These are phyloP conservation scores for Batkoa obscura DNA, from an alignment of 371 early-diverging fungal species.

Conservation along the genomic window DNA sequence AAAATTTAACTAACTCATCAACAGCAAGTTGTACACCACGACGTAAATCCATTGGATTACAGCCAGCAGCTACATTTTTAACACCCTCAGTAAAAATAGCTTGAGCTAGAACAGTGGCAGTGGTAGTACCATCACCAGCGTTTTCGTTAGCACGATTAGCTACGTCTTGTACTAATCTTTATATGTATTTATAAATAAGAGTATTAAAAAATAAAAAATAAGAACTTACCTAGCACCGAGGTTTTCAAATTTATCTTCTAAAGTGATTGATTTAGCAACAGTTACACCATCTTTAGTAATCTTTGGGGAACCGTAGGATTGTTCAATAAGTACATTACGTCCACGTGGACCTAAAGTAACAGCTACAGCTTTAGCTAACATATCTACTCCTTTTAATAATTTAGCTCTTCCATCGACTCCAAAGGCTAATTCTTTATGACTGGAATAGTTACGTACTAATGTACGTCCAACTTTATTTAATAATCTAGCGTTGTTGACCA, in stretches of 20 bases:
- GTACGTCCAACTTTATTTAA: background rate
- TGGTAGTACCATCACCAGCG: slow-evolving; percentile 98
- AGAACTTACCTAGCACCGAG: slow-evolving; percentile 66
- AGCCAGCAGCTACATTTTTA: slow-evolving; percentile 95
- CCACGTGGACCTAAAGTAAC: slow-evolving; percentile 97
- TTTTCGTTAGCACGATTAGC: slow-evolving; percentile 97
- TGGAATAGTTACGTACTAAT: slow-evolving; percentile 47
- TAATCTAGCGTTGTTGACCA: too few species aligned
- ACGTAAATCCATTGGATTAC: slow-evolving; percentile 95
- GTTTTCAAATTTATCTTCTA: slow-evolving; percentile 95
- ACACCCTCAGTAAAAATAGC: slow-evolving; percentile 97
- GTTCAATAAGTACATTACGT: slow-evolving; percentile 93
- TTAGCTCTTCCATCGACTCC: slow-evolving; percentile 88
- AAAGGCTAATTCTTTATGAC: slow-evolving; percentile 90
- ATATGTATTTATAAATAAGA: slow-evolving; percentile 8
- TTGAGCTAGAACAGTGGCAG: slow-evolving; percentile 93
- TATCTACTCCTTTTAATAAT: slow-evolving; percentile 83
- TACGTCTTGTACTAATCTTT: slow-evolving; percentile 86
- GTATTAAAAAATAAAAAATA: background rate
- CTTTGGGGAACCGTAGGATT: slow-evolving; percentile 92
- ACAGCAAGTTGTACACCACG: slow-evolving; percentile 90
- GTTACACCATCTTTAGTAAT: slow-evolving; percentile 99
- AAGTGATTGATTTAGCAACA: slow-evolving; percentile 88
- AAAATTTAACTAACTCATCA: slow-evolving; percentile 68
- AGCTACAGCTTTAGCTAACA: slow-evolving; percentile 92